These are phyloP conservation scores for Trichoderma brevicompactum DNA, from an alignment of 2,329 filamentous ascomycete genomes.

Conservation along the genomic window DNA sequence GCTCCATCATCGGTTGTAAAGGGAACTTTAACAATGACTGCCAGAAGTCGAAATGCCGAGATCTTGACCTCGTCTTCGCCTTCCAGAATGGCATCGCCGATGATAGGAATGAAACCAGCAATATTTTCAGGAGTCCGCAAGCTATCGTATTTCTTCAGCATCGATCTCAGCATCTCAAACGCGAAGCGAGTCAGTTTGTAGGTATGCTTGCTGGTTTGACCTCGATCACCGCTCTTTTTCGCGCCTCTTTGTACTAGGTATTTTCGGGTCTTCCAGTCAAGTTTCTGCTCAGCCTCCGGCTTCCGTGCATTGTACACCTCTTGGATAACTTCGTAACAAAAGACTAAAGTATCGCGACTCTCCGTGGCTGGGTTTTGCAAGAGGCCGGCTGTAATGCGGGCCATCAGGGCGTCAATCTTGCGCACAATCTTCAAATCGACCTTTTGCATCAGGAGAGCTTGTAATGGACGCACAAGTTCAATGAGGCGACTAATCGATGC, in stretches of 20 bases:
- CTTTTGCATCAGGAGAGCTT: slow-evolving; percentile 78
- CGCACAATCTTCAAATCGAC: slow-evolving; percentile 80
- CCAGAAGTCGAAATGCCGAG: slow-evolving; percentile 82
- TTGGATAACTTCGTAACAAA: slow-evolving; percentile 93
- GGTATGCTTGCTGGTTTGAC: slow-evolving; percentile 75
- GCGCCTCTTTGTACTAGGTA: slow-evolving; percentile 82
- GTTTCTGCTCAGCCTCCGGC: slow-evolving; percentile 55
- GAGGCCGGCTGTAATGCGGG: slow-evolving; percentile 80
- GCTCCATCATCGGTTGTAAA: slow-evolving; percentile 71
- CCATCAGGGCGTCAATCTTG: slow-evolving; percentile 88
- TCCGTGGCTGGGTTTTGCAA: slow-evolving; percentile 79
- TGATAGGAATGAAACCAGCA: slow-evolving; percentile 81
- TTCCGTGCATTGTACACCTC: slow-evolving; percentile 74
- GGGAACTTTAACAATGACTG: slow-evolving; percentile 82
- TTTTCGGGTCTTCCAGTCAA: slow-evolving; percentile 66
- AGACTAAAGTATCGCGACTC: slow-evolving; percentile 82
- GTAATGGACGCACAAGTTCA: slow-evolving; percentile 77
- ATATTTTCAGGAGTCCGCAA: slow-evolving; percentile 81
- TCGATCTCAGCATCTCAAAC: slow-evolving; percentile 80
- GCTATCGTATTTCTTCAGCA: slow-evolving; percentile 83
- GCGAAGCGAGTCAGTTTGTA: slow-evolving; percentile 90
- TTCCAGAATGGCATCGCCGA: slow-evolving; percentile 83
- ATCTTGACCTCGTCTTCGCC: slow-evolving; percentile 93
- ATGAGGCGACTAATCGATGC: slow-evolving; percentile 76
- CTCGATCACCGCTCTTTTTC: slow-evolving; percentile 73